phyloP scores from a whole-genome alignment of 2,329 filamentous ascomycete genomes.

The Verticillium tricorpus region DNA sequence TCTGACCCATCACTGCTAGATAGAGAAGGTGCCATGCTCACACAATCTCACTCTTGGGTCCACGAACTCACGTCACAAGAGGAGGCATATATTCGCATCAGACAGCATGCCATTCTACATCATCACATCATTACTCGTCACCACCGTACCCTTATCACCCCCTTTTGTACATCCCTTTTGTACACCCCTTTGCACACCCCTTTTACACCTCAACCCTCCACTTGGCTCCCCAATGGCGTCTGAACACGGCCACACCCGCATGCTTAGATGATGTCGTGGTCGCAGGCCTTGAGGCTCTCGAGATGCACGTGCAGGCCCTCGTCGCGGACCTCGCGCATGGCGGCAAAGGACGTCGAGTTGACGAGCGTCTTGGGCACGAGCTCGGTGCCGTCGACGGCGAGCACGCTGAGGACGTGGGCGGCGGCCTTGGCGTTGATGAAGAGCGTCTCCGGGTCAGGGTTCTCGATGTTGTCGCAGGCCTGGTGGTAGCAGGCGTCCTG shows the following conservation, averaged over 20 bases:
- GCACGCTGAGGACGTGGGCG: conserved; percentile 6
- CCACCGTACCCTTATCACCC: neutral
- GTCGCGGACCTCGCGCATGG: neutral
- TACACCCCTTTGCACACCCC: neutral
- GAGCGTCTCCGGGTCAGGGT: conserved; percentile 29
- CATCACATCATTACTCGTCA: neutral
- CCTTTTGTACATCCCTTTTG: neutral
- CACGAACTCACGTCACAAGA: neutral
- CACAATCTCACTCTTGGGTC: too few relatives aligned
- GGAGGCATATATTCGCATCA: neutral
- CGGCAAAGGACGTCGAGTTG: neutral
- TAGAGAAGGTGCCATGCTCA: too few relatives aligned
- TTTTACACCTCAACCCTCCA: neutral
- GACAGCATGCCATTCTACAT: neutral
- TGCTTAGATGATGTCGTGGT: conserved; percentile 1
- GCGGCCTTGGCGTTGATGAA: conserved; percentile 23
- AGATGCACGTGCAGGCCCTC: neutral
- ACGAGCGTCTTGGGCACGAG: conserved; percentile 5
- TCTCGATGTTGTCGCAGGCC: conserved; percentile 32
- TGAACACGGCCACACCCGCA: neutral
- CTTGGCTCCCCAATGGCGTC: neutral
- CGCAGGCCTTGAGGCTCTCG: conserved; percentile 2
- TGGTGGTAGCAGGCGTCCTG: conserved; percentile 27
- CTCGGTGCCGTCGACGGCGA: conserved; percentile 13
- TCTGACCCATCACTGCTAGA: too few relatives aligned